A percentile compares a stretch with the other conserved stretches of the same genome.
These are phyloP conservation scores for Dactylellina leptospora DNA, from an alignment of 2,329 filamentous ascomycete species.

Conservation along the genomic window DNA sequence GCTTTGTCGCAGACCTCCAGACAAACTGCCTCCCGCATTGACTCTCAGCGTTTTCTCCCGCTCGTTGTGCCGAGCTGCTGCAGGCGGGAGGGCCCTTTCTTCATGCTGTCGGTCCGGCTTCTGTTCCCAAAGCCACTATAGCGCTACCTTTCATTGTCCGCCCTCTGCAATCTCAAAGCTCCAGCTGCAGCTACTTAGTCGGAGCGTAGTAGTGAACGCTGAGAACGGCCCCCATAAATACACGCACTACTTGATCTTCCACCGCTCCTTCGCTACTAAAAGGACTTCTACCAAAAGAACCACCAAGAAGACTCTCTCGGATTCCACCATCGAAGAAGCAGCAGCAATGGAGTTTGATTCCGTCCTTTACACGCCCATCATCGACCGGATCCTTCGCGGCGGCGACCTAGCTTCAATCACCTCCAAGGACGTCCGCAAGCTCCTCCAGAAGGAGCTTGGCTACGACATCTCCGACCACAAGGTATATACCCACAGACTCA, in stretches of 20 bases:
- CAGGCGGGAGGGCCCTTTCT: conserved; percentile 40
- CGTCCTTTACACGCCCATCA: conserved; percentile 67
- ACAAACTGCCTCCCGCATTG: conserved; percentile 46
- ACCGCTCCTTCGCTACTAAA: conserved; percentile 31
- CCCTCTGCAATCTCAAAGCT: conserved; percentile 11
- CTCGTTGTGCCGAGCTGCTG: conserved; percentile 52
- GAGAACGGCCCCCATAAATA: conserved; percentile 17
- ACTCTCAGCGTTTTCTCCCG: conserved; percentile 35
- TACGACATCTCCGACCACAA: conserved; percentile 70
- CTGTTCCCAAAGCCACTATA: conserved; percentile 30
- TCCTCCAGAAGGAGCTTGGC: conserved; percentile 67
- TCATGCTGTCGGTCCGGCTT: conserved; percentile 25
- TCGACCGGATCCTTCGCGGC: conserved; percentile 69
- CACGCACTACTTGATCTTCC: conserved; percentile 28
- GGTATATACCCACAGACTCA: conserved; percentile 59
- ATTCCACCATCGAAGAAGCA: not conserved
- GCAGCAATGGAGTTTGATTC: conserved; percentile 26
- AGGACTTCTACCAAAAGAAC: not conserved
- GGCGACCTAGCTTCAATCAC: conserved; percentile 72
- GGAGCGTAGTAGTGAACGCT: not conserved
- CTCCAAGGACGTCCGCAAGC: conserved; percentile 70
- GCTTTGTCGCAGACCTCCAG: conserved; percentile 3
- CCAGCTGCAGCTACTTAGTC: not conserved
- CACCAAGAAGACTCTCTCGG: conserved; percentile 7
- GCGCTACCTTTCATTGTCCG: conserved; percentile 23